Evolutionary conservation across 2,329 filamentous ascomycete genomes (phyloP), one percentile per base, ranked within the genome.

Genomic region (Sporothrix globosa): DNA sequence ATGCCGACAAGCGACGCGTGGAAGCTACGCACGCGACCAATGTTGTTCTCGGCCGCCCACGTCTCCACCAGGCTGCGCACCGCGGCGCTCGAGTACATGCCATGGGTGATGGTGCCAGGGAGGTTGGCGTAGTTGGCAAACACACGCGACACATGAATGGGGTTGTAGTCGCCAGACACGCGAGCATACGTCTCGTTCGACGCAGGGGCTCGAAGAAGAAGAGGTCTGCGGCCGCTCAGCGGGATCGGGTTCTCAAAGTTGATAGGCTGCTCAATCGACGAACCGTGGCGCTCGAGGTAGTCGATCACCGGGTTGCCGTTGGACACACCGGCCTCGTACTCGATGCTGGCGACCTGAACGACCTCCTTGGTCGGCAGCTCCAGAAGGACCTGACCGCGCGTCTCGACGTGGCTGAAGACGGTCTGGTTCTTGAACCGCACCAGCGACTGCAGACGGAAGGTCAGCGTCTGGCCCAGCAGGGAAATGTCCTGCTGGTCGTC

Each of bases 31-130:
- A 99, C 95, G 76, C 96, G 95, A 58, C 96, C 95, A 76, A 98
- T 90, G 79, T 99, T 96, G 86, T 99, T 99, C 84, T 99, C 96
- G 0, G 95, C 96, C 68, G 96, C 96, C 96, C 96, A 99, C 0
- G 93, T 99, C 85, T 99, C 96, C 7, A 99, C 94, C 68, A 99
- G 85, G 79, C 93, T 97, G 77, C 96, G 91, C 39, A 99, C 96
- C 50, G 96, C 92, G 74, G 96, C 96, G 81, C 95, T 98, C 1
- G 95, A 96, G 86, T 98, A 99, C 96, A 99, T 99, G 79, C 96
- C 96, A 79, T 99, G 96, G 1, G 96, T 99, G 78, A 99, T 99
- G 58, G 96, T 99, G 66, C 96, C 96, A 1, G 94, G 94, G 19
- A 99, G 86, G 80, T 94, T 96, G 79, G 96, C 96, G 77, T 98